Evolutionary conservation across 495 filamentous ascomycete genomes (phyloP).

Genomic region (Penicillium bovifimosum): DNA sequence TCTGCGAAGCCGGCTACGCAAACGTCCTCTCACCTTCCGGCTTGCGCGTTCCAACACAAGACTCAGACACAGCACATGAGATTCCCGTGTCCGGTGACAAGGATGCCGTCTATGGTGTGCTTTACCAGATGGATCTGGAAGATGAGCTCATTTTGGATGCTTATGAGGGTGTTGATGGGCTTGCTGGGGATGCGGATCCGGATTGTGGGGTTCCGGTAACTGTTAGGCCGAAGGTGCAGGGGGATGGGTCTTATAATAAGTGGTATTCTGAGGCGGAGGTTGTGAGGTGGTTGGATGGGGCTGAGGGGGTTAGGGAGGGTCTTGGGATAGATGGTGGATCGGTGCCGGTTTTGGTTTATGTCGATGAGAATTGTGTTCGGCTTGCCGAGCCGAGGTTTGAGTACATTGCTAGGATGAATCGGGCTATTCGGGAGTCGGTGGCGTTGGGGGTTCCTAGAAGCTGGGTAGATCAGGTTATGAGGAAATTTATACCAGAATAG

Average conservation of each 20-base stretch:
- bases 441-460: conserved; percentile 47
- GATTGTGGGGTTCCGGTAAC: conserved; percentile 18
- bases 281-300: conserved; percentile 31
- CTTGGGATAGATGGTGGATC: conserved; percentile 1
- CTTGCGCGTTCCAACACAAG: conserved; percentile 24
- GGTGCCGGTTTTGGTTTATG: conserved; percentile 50
- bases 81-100: conserved; percentile 19
- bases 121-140: conserved; percentile 46
- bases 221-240: conserved; percentile 42
- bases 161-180: conserved; percentile 39
- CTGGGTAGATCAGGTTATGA: conserved; percentile 54
- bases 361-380: conserved; percentile 43
- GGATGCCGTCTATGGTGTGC: conserved; percentile 53
- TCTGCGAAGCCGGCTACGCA: conserved; percentile 63
- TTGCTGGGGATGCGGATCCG: conserved; percentile 7
- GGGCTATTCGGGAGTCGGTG: conserved; percentile 56
- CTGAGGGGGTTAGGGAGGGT: conserved; percentile 5
- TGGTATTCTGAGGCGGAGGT: conserved; percentile 34
- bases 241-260: conserved; percentile 34
- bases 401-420: conserved; percentile 65
- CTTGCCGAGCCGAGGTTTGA: conserved; percentile 48
- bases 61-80: conserved; percentile 9
- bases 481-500: conserved; percentile 47
- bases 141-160: conserved; percentile 38
- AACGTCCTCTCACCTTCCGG: conserved; percentile 50